Base-by-base conservation (phyloP, 176 grass and related monocot species). In the Cocos nucifera region DNA sequence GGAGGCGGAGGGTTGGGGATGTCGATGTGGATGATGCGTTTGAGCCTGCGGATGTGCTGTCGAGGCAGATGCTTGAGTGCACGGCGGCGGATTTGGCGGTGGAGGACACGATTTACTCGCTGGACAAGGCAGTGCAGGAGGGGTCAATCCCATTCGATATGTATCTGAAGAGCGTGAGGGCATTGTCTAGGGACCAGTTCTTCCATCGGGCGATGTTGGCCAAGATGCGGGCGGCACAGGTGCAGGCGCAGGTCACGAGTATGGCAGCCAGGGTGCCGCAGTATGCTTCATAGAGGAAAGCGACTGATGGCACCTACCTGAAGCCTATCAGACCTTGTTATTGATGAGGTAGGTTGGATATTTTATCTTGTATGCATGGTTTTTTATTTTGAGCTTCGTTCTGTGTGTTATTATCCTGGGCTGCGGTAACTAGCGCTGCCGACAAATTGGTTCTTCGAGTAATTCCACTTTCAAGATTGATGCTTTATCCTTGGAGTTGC, bases 81-180 rank as follows among this genome's bases (percentile, higher is more conserved):
- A 89, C 89, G 0, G 85, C 79, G 0, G 73, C 85, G 0, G 89
- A 95, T 67, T 64, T 89, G 65, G 85, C 85, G 0, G 73, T 77
- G 0, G 89, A 95, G 70, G 89, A 95, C 44, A 76, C 85, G 19
- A 81, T 95, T 53, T 86, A 94, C 7, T 75, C 84, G 0, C 82
- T 95, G 0, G 89, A 95, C 74, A 95, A 86, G 70, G 89, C 89
- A 0, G 70, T 78, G 49, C 89, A 95, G 60, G 89, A 95, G 59
- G 89, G 89, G 2, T 61, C 79, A 0, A 69, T 95, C 48, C 79
- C 79, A 1, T 86, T 86, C 24, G 89, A 95, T 3, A 73, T 64
- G 35, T 95, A 95, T 62, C 67, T 95, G 62, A 86, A 81, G 76
- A 83, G 69, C 16, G 79, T 83, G 30, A 87, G 89, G 0, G 66